Evolutionary conservation across 2,329 filamentous ascomycete genomes (phyloP).

Genomic region (Westerdykella sp.): DNA sequence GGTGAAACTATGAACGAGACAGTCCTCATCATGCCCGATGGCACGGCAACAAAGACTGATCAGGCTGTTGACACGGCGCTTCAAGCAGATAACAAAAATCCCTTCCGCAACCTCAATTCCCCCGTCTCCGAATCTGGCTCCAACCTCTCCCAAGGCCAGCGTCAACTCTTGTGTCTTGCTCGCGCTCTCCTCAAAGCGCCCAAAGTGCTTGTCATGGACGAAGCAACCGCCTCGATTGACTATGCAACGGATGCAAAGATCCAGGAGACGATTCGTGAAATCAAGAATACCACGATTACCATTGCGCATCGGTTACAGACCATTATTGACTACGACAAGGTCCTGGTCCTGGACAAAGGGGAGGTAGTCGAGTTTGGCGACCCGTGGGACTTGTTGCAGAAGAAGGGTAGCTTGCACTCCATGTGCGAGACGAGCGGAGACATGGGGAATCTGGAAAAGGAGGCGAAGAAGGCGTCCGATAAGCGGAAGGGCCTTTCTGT

Average conservation of each 20-base stretch:
- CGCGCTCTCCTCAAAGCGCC: slow-evolving; percentile 87
- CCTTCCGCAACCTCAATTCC: slow-evolving; percentile 82
- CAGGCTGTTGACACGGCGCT: slow-evolving; percentile 22
- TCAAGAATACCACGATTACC: slow-evolving; percentile 87
- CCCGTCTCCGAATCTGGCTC: slow-evolving; percentile 82
- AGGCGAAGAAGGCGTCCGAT: slow-evolving; percentile 48
- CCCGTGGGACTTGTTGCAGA: slow-evolving; percentile 64
- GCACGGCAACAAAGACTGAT: slow-evolving; percentile 23
- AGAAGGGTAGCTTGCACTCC: slow-evolving; percentile 56
- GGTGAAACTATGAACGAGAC: slow-evolving; percentile 25
- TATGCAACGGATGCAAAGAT: slow-evolving; percentile 95
- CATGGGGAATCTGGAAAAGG: slow-evolving; percentile 50
- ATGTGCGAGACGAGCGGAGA: slow-evolving; percentile 64
- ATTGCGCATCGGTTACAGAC: slow-evolving; percentile 95
- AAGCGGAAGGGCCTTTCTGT: no score
- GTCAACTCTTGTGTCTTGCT: slow-evolving; percentile 88
- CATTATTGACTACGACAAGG: slow-evolving; percentile 97
- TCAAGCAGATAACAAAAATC: slow-evolving; percentile 76
- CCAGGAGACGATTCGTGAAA: slow-evolving; percentile 89
- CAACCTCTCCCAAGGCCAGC: slow-evolving; percentile 92
- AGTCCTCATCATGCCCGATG: slow-evolving; percentile 27
- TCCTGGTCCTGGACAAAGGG: slow-evolving; percentile 87
- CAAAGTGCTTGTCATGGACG: slow-evolving; percentile 96
- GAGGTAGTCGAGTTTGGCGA: slow-evolving; percentile 84
- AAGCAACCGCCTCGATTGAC: slow-evolving; percentile 95